phyloP scores from a whole-genome alignment of 805 yeast genomes.

The Debaryomyces castellii region DNA sequence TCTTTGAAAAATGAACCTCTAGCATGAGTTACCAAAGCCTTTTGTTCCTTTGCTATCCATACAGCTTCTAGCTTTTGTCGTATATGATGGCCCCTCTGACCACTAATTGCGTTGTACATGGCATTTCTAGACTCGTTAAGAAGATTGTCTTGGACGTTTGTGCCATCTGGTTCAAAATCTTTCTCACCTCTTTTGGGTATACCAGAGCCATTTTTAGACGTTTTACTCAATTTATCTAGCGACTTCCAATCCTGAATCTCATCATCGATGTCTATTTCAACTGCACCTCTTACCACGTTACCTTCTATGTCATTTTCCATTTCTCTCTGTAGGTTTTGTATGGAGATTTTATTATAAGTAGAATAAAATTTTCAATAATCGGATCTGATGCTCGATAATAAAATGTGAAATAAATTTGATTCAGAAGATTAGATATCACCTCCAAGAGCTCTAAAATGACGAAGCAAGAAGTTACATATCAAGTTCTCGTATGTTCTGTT shows the following conservation, averaged over 20 bases:
- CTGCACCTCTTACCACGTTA: slow-evolving; percentile 2
- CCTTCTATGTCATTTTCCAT: slow-evolving; percentile 1
- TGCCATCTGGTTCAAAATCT: slow-evolving; percentile 83
- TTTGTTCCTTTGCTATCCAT: slow-evolving; percentile 32
- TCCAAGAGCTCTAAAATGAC: slow-evolving; percentile 8
- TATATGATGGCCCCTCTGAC: slow-evolving; percentile 45
- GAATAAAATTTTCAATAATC: not conserved
- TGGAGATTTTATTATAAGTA: not conserved
- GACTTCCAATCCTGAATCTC: slow-evolving; percentile 37
- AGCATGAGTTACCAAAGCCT: slow-evolving; percentile 43
- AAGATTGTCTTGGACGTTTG: slow-evolving; percentile 46
- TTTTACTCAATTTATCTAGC: slow-evolving; percentile 5
- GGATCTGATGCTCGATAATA: not conserved
- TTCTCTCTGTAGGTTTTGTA: not conserved
- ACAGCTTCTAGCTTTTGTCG: slow-evolving; percentile 56
- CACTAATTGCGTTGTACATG: slow-evolving; percentile 68
- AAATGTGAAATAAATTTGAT: not conserved
- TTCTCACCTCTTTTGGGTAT: slow-evolving; percentile 80
- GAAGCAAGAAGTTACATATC: slow-evolving; percentile 18
- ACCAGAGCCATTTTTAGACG: slow-evolving; percentile 1
- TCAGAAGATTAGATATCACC: not conserved
- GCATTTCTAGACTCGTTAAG: slow-evolving; percentile 58
- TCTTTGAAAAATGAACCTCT: slow-evolving; percentile 74
- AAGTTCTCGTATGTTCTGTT: slow-evolving; percentile 18
- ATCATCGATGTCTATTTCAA: slow-evolving; percentile 18